Conservation (phyloP, 495 filamentous ascomycete species). For the Penicillium bialowiezense region DNA sequence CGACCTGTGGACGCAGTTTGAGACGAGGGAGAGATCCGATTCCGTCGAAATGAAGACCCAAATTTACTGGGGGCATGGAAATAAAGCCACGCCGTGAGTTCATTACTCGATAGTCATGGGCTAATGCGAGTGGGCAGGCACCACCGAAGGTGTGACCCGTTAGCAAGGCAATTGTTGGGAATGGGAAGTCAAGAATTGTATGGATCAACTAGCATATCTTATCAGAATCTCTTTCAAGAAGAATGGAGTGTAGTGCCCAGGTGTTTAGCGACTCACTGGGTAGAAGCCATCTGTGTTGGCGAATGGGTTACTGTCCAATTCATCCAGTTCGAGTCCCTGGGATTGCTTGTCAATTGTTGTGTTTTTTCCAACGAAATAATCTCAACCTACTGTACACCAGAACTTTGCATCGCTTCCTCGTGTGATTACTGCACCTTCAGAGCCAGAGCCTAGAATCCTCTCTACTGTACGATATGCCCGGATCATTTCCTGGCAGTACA, state of each 20-base stretch:
- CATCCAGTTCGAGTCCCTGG: conserved; percentile 47
- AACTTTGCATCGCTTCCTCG: conserved; percentile 48
- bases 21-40: conserved; percentile 47
- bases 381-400: conserved; percentile 41
- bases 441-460: conserved; percentile 33
- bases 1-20: conserved; percentile 46
- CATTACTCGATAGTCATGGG: conserved; percentile 53
- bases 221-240: not conserved
- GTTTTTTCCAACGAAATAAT: not conserved
- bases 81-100: conserved; percentile 47
- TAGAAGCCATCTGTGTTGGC: conserved; percentile 52
- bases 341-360: not conserved
- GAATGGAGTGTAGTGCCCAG: too few relatives aligned
- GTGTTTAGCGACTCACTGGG: conserved; percentile 21
- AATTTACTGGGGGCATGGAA: conserved; percentile 49
- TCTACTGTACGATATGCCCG: conserved; percentile 42
- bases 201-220: conserved; percentile 32
- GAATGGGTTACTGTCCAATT: conserved; percentile 43
- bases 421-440: conserved; percentile 47
- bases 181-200: conserved; percentile 51
- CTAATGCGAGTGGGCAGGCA: conserved; percentile 44
- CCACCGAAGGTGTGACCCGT: conserved; percentile 54
- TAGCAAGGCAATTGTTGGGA: conserved; percentile 48
- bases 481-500: conserved; percentile 49
- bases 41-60: conserved; percentile 50